Evolutionary conservation across 495 filamentous ascomycete genomes (phyloP), one percentile per base, ranked within the genome.

Genomic region (Hypoxylon trugodes): DNA sequence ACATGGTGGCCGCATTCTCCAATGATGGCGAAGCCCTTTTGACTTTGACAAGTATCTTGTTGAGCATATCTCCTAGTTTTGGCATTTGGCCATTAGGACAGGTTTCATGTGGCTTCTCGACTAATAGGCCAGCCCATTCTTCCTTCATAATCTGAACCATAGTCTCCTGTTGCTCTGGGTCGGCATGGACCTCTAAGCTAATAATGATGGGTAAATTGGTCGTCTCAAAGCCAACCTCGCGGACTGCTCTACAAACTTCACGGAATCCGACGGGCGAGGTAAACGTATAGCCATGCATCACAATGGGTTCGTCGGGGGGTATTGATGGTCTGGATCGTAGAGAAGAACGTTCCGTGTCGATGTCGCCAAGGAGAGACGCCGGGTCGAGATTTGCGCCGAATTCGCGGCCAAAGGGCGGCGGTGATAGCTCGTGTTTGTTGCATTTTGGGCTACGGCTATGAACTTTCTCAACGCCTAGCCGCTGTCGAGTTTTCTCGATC

Each of bases 141-240:
- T 96, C 85, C 55, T 86, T 86, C 87, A 98, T 97, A 48, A 97
- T 97, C 51, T 92, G 82, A 0, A 96, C 92, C 90, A 97, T 96
- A 22, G 86, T 82, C 59, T 89, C 85, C 72, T 98, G 94, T 73
- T 98, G 94, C 24, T 90, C 86, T 1, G 81, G 73, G 40, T 86
- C 84, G 6, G 90, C 89, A 72, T 96, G 94, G 1, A 97, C 91
- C 76, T 98, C 94, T 3, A 98, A 78, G 68, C 91, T 96, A 60
- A 97, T 82, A 36, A 98, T 94, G 4, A 98, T 79, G 0, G 94
- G 94, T 7, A 96, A 79, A 28, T 90, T 84, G 59, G 77, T 81
- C 1, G 76, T 83, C 19, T 88, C 78, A 66, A 98, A 97, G 0
- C 92, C 91, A 65, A 85, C 84, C 53, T 96, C 87, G 19, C 85